These are phyloP conservation scores for Daedaleopsis sinensis DNA, from an alignment of 768 basidiomycete species.

Conservation along the genomic window DNA sequence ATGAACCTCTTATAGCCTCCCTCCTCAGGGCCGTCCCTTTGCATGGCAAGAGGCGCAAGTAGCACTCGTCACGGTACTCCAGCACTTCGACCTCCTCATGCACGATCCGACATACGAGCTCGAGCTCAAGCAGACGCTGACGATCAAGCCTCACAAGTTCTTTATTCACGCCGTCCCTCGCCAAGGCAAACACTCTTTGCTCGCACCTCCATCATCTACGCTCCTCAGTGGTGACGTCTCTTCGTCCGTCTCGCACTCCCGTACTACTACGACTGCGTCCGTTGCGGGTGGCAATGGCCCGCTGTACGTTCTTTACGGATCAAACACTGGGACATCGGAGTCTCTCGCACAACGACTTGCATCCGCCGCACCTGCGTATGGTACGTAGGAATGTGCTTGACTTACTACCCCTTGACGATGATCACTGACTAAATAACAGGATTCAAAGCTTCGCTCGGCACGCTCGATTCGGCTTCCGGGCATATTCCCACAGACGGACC, in stretches of 20 bases:
- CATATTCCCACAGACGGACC: conserved; percentile 46
- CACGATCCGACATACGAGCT: conserved; percentile 47
- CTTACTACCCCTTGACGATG: background rate
- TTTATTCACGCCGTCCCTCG: conserved; percentile 43
- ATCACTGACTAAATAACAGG: conserved; percentile 26
- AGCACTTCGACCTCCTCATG: conserved; percentile 48
- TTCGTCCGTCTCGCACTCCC: background rate
- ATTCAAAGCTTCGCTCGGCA: conserved; percentile 40
- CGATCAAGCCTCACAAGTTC: conserved; percentile 49
- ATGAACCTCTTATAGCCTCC: background rate
- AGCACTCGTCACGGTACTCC: conserved; percentile 43
- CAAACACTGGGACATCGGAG: conserved; percentile 53
- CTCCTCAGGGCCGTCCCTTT: conserved; percentile 41
- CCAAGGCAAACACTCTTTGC: conserved; percentile 23
- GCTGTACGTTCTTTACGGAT: conserved; percentile 45
- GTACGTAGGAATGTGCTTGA: conserved; percentile 22
- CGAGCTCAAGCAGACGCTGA: conserved; percentile 46
- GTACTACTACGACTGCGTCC: background rate
- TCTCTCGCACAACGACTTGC: conserved; percentile 48
- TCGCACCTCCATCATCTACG: conserved; percentile 18
- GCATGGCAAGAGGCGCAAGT: conserved; percentile 51
- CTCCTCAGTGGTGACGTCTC: background rate
- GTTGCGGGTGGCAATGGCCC: conserved; percentile 23
- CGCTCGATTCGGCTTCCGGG: conserved; percentile 42
- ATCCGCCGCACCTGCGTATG: conserved; percentile 39